phyloP scores from a whole-genome alignment of 345 rosid genomes.

The Eutrema heterophyllum region DNA sequence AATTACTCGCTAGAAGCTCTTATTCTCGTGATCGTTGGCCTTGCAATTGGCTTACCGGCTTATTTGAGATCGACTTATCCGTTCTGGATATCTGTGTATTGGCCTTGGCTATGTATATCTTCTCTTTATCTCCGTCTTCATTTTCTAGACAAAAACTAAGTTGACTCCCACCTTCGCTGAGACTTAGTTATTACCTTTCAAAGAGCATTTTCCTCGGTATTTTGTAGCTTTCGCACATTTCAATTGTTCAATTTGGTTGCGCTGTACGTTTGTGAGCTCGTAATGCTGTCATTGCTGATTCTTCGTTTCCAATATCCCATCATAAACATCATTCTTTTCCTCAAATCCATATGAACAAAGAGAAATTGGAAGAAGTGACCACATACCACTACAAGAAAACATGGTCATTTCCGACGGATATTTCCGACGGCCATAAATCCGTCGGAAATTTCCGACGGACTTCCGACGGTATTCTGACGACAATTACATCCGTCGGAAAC shows the following conservation, averaged over 20 bases:
- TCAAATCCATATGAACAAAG: background rate
- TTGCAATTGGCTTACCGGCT: conserved; percentile 25
- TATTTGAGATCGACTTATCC: conserved; percentile 27
- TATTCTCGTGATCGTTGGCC: conserved; percentile 17
- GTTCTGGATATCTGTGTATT: conserved; percentile 23
- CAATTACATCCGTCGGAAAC: too few relatives aligned
- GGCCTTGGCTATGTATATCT: conserved; percentile 24
- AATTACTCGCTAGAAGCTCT: conserved; percentile 21
- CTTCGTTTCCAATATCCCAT: background rate
- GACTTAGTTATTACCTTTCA: background rate
- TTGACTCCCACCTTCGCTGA: background rate
- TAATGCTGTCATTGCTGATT: background rate
- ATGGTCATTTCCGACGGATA: too few relatives aligned
- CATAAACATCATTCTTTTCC: background rate
- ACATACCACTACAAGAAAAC: too few relatives aligned
- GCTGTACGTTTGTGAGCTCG: background rate
- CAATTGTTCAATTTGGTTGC: background rate
- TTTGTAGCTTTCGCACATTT: background rate
- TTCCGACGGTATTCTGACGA: too few relatives aligned
- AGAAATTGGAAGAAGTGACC: background rate
- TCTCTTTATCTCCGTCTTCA: conserved; percentile 24
- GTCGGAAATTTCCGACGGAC: too few relatives aligned
- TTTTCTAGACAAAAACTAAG: background rate
- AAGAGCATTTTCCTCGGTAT: background rate
- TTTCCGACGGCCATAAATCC: too few relatives aligned